These are phyloP conservation scores for Histomonas meleagridis DNA, from an alignment of 208 protist species.

Conservation along the genomic window DNA sequence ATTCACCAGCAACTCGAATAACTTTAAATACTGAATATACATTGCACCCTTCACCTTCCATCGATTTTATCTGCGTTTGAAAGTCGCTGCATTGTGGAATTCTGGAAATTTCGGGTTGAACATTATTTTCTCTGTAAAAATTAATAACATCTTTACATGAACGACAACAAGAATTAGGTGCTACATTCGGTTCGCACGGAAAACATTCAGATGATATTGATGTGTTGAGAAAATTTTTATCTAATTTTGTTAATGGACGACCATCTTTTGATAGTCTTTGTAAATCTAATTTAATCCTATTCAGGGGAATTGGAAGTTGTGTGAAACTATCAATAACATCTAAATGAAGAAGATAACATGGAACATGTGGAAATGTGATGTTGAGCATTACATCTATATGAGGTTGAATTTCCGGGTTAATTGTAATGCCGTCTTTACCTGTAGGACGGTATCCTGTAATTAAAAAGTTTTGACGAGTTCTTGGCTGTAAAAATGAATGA, in stretches of 20 bases:
- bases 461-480: neutral
- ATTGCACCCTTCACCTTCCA: neutral
- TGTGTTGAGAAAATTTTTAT: neutral
- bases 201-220: neutral
- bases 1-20: neutral
- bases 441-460: neutral
- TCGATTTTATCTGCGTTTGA: neutral
- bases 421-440: neutral
- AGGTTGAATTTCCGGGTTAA: neutral
- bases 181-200: neutral
- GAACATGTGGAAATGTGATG: neutral
- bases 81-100: neutral
- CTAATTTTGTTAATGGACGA: neutral
- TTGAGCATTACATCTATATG: neutral
- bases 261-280: neutral
- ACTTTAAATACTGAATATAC: neutral
- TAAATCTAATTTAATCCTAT: neutral
- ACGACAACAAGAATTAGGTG: neutral
- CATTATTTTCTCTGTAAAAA: neutral
- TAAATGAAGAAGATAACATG: neutral
- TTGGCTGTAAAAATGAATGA: neutral
- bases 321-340: slow-evolving; percentile 12
- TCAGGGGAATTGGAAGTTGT: neutral
- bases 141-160: neutral
- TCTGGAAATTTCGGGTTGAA: neutral